These are phyloP conservation scores for Exserohilum turcica DNA, from an alignment of 2,329 filamentous ascomycete species.

Conservation along the genomic window DNA sequence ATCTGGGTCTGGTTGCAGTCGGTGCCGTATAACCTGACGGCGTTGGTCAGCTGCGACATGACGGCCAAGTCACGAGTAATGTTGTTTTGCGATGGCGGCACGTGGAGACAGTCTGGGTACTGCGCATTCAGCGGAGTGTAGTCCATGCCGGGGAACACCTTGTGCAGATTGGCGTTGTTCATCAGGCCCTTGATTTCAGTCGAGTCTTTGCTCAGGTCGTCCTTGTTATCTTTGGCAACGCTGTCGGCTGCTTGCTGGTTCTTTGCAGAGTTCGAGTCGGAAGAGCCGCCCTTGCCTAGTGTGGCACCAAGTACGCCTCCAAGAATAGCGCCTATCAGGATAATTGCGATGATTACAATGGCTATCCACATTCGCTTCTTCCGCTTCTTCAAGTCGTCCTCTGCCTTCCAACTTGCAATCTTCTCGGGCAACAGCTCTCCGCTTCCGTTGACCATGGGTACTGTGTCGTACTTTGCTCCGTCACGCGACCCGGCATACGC, in stretches of 20 bases:
- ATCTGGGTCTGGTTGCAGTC: conserved; percentile 98
- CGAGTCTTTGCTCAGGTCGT: conserved; percentile 75
- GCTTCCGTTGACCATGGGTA: conserved; percentile 45
- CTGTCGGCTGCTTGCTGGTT: conserved; percentile 32
- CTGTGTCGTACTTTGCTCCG: conserved; percentile 62
- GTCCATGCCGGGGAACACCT: conserved; percentile 93
- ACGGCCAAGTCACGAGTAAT: conserved; percentile 89
- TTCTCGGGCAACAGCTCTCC: conserved; percentile 61
- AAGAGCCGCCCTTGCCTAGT: conserved; percentile 55
- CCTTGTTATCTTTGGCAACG: conserved; percentile 69
- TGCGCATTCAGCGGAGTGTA: conserved; percentile 92
- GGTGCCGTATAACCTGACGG: conserved; percentile 86
- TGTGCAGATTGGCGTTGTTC: conserved; percentile 81
- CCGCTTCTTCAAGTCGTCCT: conserved; percentile 53
- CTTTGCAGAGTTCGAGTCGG: conserved; percentile 19
- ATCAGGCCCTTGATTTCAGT: conserved; percentile 79
- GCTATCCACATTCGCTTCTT: conserved; percentile 73
- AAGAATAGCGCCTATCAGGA: conserved; percentile 73
- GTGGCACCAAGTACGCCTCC: conserved; percentile 77
- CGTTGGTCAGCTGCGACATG: conserved; percentile 86
- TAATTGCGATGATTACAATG: conserved; percentile 64
- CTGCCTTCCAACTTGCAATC: conserved; percentile 61
- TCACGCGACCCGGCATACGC: conserved; percentile 33
- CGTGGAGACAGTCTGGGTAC: conserved; percentile 78
- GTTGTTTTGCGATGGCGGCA: conserved; percentile 89